Evolutionary conservation across 495 filamentous ascomycete genomes (phyloP).

Genomic region (Jackrogersella multiformis): DNA sequence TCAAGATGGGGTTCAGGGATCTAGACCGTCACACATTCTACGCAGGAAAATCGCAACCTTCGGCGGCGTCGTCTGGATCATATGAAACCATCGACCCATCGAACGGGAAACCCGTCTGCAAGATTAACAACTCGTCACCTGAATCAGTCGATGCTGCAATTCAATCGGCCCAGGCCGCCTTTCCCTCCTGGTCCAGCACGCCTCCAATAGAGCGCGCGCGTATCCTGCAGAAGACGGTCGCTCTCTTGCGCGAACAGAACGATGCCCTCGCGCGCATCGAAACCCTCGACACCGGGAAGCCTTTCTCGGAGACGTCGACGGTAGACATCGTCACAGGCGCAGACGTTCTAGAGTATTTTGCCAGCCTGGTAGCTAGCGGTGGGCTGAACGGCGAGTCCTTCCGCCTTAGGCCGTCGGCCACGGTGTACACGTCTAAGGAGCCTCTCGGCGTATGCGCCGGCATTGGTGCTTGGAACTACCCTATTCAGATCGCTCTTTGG

Average conservation of each 20-base stretch:
- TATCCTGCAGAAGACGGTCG: constrained; percentile 74
- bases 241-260: constrained; percentile 71
- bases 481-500: constrained; percentile 87
- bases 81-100: constrained; percentile 76
- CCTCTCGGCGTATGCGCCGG: constrained; percentile 79
- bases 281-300: constrained; percentile 78
- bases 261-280: constrained; percentile 75
- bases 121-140: constrained; percentile 68
- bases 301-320: constrained; percentile 76
- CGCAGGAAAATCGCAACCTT: constrained; percentile 67
- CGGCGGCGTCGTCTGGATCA: constrained; percentile 63
- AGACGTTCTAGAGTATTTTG: constrained; percentile 81
- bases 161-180: constrained; percentile 67
- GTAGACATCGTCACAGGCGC: constrained; percentile 79
- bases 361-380: constrained; percentile 73
- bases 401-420: constrained; percentile 72
- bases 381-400: constrained; percentile 53
- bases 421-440: constrained; percentile 79
- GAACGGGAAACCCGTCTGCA: constrained; percentile 68
- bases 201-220: constrained; percentile 71
- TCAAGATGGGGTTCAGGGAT: constrained; percentile 56
- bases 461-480: constrained; percentile 88
- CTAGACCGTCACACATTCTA: constrained; percentile 71
- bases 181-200: constrained; percentile 72
- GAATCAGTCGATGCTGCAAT: constrained; percentile 74